Evolutionary conservation across 2,329 filamentous ascomycete genomes (phyloP).

Genomic region (Aureobasidium sp.): DNA sequence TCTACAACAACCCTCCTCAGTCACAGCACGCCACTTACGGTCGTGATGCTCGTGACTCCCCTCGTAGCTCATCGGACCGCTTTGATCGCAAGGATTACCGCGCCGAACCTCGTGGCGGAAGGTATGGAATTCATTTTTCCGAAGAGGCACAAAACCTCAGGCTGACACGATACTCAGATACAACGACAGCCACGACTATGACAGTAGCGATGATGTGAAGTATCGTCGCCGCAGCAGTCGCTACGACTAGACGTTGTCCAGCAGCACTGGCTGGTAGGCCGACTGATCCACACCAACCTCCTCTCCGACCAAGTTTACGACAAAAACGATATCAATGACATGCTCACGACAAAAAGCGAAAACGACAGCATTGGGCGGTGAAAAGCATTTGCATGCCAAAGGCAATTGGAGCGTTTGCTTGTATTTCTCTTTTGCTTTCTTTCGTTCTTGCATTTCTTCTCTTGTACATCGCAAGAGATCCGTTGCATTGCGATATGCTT

Average conservation of each 20-base stretch:
- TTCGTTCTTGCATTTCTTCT: background rate
- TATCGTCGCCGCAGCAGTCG: slow-evolving; percentile 1
- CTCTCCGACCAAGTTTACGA: background rate
- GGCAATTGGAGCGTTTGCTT: background rate
- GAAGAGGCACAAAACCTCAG: background rate
- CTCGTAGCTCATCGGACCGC: background rate
- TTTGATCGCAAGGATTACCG: background rate
- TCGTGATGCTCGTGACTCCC: background rate
- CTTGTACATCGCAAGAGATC: background rate
- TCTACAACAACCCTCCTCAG: slow-evolving; percentile 23
- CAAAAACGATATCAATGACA: background rate
- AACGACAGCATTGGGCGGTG: background rate
- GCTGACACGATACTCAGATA: background rate
- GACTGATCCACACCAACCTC: background rate
- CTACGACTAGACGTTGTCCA: background rate
- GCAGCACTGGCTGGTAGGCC: background rate
- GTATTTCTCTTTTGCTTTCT: background rate
- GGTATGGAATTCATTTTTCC: background rate
- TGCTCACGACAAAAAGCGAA: background rate
- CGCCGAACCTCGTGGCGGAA: background rate
- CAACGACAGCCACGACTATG: background rate
- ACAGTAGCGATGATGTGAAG: background rate
- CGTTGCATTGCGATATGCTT: background rate
- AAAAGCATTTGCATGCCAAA: background rate
- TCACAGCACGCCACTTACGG: background rate